Evolutionary conservation across 2,329 filamentous ascomycete genomes (phyloP), one percentile per base, ranked within the genome.

Genomic region (Paraconiothyrium sp.): DNA sequence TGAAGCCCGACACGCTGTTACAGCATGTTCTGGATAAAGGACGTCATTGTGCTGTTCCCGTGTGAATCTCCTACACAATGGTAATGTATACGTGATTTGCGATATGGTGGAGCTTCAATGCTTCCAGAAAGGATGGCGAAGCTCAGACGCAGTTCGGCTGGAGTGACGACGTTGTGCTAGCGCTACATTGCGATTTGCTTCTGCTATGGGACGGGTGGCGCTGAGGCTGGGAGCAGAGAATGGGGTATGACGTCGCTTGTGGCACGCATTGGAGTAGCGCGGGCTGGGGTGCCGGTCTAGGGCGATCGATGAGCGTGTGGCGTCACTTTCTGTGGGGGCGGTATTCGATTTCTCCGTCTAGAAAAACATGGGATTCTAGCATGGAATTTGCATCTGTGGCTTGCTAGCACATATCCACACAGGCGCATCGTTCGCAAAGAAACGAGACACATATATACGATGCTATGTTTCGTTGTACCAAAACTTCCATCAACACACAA

Each of bases 1-100:
- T 75, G 51, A 78, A 78, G 2, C 77, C 77, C 24, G 72, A 70
- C 16, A 79, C 72, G 22, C 73, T 76, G 62, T 77, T 78, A 76
- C 37, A 79, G 62, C 49, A 79, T 78, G 59, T 78, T 77, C 57
- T 72, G 67, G 43, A 79, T 72, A 59, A 79, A 78, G 48, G 66
- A 63, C 39, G 72, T 65, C 73, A 74, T 75, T 44, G 56, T 20
- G 52, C 39, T 22, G 35, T 13, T 34, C 32, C 10, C 24, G 49
- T 20, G 7, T 13, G 22, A n/a, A 24, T 32, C 54, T 39, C n/a
- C 11, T 47, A 8, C 46, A n/a, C 24, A 7, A 13, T 20, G 9
- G 43, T 24, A 10, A 13, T 3, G 43, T 46, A n/a, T n/a, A 7
- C 20, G 43, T 46, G n/a, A 9, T 8, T n/a, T n/a, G 11, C 20